Base-by-base conservation (phyloP, 2,329 filamentous ascomycete species). In the Penicillium sp. region DNA sequence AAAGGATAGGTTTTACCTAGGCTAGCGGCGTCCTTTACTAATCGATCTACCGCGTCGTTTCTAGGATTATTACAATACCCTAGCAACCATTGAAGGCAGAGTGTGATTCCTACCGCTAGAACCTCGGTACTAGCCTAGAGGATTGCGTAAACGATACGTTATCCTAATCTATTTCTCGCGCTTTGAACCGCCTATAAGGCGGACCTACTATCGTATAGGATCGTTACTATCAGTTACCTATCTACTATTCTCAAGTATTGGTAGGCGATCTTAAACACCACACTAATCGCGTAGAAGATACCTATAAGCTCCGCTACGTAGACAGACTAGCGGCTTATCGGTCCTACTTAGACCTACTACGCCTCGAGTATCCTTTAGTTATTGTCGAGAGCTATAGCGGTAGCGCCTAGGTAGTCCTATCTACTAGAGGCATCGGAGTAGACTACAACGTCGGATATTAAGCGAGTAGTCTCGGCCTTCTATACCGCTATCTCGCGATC, bases 131-230 rank as follows among this genome's bases (percentile, higher is more conserved):
- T 25, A 3, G 40, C 25, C 28, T 30, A 8, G 28, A 38, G 37
- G 30, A 65, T 63, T 6, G 62, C 55, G 12, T 65, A 45, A 22
- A 64, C 50, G 43, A 67, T 64, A 7, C 42, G 55, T 41, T 66
- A 54, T 26, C 62, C 59, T 1, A 59, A 63, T 31, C 56, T 59
- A 31, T 67, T 66, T 16, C 43, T n/a, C 10, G 54, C 7, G 38
- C 56, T 66, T 33, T 41, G 26, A 28, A 62, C 61, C 28, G 52
- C 59, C 45, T 65, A 50, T 14, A 65, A 36, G 8, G 55, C 60
- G n/a, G 58, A 66, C 36, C 41, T 61, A 14, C 61, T 64, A 22
- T 66, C 45, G n/a, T 51, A 30, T 2, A 43, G 19, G 11, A 50
- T 50, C 22, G 36, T 50, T 26, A 19, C 25, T 26, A 6, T 4